phyloP scores from a whole-genome alignment of 2,329 filamentous ascomycete genomes.

The Rugonectria rugulosa region DNA sequence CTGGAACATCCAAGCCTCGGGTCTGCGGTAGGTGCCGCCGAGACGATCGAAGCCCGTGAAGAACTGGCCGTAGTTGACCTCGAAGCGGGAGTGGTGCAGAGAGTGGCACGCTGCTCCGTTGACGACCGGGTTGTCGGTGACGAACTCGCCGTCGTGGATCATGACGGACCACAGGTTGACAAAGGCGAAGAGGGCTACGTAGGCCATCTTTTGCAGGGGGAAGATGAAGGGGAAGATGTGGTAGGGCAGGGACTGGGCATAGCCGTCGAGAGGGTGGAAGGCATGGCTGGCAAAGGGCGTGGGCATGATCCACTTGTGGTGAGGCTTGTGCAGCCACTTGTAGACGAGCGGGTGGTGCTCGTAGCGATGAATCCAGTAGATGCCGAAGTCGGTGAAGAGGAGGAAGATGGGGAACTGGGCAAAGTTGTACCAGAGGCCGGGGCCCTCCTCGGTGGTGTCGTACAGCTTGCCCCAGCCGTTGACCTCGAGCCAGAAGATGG shows the following conservation, averaged over 20 bases:
- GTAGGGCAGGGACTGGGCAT: constrained; percentile 87
- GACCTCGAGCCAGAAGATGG: constrained; percentile 84
- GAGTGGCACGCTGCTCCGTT: constrained; percentile 93
- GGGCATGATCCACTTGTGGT: constrained; percentile 99
- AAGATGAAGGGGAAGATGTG: constrained; percentile 93
- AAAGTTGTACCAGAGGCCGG: constrained; percentile 79
- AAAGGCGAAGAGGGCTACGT: constrained; percentile 85
- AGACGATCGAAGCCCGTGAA: constrained; percentile 91
- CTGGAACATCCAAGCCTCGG: constrained; percentile 84
- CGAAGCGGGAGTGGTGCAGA: constrained; percentile 69
- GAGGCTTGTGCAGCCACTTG: constrained; percentile 92
- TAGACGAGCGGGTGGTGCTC: constrained; percentile 81
- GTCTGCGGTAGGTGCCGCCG: constrained; percentile 85
- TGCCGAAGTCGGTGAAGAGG: constrained; percentile 85
- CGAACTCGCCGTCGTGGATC: constrained; percentile 95
- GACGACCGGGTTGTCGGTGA: constrained; percentile 87
- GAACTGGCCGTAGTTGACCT: constrained; percentile 89
- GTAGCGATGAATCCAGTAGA: constrained; percentile 91
- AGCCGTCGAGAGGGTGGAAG: constrained; percentile 95
- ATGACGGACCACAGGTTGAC: constrained; percentile 98
- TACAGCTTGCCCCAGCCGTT: constrained; percentile 88
- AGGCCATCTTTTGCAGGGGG: constrained; percentile 89
- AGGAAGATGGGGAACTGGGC: constrained; percentile 89
- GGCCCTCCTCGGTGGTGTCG: constrained; percentile 77
- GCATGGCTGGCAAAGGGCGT: constrained; percentile 92